Conservation (phyloP, 345 rosid genomes). For the Ceriops zippeliana region DNA sequence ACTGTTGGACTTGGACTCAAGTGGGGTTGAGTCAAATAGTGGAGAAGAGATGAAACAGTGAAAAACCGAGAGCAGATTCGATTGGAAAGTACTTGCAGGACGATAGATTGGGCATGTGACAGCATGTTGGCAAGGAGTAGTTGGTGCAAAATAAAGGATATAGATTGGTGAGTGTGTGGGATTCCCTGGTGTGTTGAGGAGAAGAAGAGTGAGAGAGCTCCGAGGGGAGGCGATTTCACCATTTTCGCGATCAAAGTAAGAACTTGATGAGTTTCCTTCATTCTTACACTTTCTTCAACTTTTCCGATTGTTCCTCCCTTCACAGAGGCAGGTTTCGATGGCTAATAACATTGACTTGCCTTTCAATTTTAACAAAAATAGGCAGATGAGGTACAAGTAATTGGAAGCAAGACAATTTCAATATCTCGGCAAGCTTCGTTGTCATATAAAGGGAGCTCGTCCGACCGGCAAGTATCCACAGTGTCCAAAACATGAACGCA, state of each 20-base stretch:
- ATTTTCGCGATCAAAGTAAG: conserved; percentile 31
- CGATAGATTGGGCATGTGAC: conserved; percentile 45
- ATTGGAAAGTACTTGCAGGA: conserved; percentile 44
- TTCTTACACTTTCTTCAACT: background rate
- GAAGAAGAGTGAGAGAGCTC: conserved; percentile 43
- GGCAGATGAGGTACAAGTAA: no score
- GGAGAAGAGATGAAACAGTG: conserved; percentile 44
- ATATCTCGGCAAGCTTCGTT: no score
- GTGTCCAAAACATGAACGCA: no score
- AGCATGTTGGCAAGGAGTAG: conserved; percentile 40
- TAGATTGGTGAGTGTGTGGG: conserved; percentile 49
- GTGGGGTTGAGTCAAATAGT: conserved; percentile 28
- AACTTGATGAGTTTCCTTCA: conserved; percentile 19
- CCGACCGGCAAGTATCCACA: no score
- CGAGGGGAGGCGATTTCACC: conserved; percentile 52
- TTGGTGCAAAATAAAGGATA: conserved; percentile 38
- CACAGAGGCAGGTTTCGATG: no score
- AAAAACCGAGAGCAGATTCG: conserved; percentile 43
- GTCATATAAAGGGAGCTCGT: no score
- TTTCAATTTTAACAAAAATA: no score
- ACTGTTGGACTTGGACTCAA: conserved; percentile 9
- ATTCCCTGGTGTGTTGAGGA: conserved; percentile 33
- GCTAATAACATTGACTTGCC: no score
- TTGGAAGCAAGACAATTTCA: no score
- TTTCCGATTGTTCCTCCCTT: no score